These are phyloP conservation scores for Grigorovia jiainica DNA, from an alignment of 805 yeast genomes.

Conservation along the genomic window DNA sequence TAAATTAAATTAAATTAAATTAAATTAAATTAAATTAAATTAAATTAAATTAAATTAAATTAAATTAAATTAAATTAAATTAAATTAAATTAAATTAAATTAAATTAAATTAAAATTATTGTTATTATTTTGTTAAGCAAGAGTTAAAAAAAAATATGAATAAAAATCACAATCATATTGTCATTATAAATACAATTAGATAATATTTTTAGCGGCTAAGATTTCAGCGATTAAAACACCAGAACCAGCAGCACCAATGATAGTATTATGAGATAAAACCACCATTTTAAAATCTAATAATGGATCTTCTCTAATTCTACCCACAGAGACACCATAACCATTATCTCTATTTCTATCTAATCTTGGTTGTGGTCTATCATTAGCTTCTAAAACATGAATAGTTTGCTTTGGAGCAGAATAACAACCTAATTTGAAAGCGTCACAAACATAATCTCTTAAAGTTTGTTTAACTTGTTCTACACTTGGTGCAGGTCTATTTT, in stretches of 20 bases:
- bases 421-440: conserved; percentile 71
- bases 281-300: conserved; percentile 94
- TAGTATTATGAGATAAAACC: conserved; percentile 92
- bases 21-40: too few relatives aligned
- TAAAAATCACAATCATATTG: too few relatives aligned
- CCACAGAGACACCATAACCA: conserved; percentile 92
- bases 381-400: conserved; percentile 83
- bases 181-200: conserved; percentile 35
- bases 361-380: conserved; percentile 95
- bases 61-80: too few relatives aligned
- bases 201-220: conserved; percentile 62
- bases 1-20: too few relatives aligned
- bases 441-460: conserved; percentile 68
- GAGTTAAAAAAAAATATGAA: too few relatives aligned
- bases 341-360: conserved; percentile 91
- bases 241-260: conserved; percentile 98
- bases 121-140: neutral
- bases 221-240: conserved; percentile 94
- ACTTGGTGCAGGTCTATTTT: conserved; percentile 74
- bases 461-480: conserved; percentile 68
- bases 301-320: conserved; percentile 88
- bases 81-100: too few relatives aligned
- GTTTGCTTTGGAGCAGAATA: conserved; percentile 89
- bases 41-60: too few relatives aligned
- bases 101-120: too few relatives aligned